phyloP scores from a whole-genome alignment of 1,139 yeast genomes.

The Ashbya aceris region DNA sequence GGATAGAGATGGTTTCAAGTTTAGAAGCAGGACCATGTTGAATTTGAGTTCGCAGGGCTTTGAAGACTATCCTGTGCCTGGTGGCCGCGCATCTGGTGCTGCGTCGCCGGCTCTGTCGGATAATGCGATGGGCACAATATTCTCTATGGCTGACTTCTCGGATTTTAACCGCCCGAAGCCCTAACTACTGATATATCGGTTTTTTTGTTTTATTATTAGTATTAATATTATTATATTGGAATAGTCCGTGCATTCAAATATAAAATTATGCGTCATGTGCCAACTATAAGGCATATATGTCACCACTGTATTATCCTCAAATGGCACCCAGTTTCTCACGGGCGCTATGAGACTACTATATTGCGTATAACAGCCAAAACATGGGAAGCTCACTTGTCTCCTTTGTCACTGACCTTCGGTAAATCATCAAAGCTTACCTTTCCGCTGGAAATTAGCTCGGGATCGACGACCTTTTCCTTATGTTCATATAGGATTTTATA shows the following conservation, averaged over 20 bases:
- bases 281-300: no score
- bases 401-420: constrained; percentile 35
- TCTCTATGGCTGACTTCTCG: constrained; percentile 26
- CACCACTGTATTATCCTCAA: no score
- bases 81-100: constrained; percentile 1
- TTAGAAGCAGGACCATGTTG: constrained; percentile 25
- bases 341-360: no score
- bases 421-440: constrained; percentile 54
- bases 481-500: constrained; percentile 77
- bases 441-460: constrained; percentile 67
- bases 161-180: constrained; percentile 12
- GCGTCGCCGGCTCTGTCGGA: constrained; percentile 8
- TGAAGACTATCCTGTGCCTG: constrained; percentile 5
- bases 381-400: constrained; percentile 5
- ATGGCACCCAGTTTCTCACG: no score
- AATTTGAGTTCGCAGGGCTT: constrained; percentile 11
- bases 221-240: no score
- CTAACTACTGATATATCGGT: no score
- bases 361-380: no score
- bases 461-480: constrained; percentile 64
- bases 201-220: no score
- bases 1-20: constrained; percentile 15
- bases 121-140: constrained; percentile 17
- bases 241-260: constrained; percentile 11
- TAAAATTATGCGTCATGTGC: neutral